Percentiles rank a stretch among this genome's conserved stretches.
Evolutionary conservation across 176 grass and related monocot species (phyloP).

Genomic region (Carex kokanica): DNA sequence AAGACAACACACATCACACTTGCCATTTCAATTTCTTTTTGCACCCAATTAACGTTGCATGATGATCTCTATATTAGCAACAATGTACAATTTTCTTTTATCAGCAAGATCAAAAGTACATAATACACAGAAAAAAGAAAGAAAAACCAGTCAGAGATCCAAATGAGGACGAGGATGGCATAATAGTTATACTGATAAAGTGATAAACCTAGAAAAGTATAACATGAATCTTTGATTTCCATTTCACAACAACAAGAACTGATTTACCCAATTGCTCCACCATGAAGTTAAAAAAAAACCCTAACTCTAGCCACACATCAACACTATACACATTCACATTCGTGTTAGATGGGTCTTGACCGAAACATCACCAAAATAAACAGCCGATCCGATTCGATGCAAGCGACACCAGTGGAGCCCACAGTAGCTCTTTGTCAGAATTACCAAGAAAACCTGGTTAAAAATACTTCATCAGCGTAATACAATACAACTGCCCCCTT

Average conservation of each 20-base stretch:
- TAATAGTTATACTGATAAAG: slow-evolving; percentile 32
- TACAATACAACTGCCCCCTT: slow-evolving; percentile 8
- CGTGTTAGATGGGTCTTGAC: slow-evolving; percentile 22
- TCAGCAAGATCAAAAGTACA: slow-evolving; percentile 29
- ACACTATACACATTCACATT: slow-evolving; percentile 33
- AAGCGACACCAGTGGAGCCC: background rate
- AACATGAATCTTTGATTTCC: slow-evolving; percentile 24
- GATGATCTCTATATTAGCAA: slow-evolving; percentile 26
- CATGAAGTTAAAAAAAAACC: slow-evolving; percentile 12
- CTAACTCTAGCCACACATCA: slow-evolving; percentile 28
- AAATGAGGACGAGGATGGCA: slow-evolving; percentile 17
- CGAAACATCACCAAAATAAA: slow-evolving; percentile 4
- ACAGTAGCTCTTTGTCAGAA: slow-evolving; percentile 15
- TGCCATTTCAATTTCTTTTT: background rate
- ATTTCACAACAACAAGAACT: slow-evolving; percentile 39
- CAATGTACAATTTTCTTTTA: slow-evolving; percentile 26
- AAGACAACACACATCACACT: background rate
- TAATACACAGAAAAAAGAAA: slow-evolving; percentile 20
- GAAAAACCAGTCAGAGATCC: slow-evolving; percentile 15
- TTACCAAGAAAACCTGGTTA: background rate
- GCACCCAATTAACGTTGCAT: slow-evolving; percentile 1
- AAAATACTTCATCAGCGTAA: background rate
- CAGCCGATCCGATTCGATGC: background rate
- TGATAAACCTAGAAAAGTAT: slow-evolving; percentile 35
- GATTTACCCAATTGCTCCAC: slow-evolving; percentile 20